phyloP scores from a whole-genome alignment of 306 rosid species.

The Glycine latifolia region DNA sequence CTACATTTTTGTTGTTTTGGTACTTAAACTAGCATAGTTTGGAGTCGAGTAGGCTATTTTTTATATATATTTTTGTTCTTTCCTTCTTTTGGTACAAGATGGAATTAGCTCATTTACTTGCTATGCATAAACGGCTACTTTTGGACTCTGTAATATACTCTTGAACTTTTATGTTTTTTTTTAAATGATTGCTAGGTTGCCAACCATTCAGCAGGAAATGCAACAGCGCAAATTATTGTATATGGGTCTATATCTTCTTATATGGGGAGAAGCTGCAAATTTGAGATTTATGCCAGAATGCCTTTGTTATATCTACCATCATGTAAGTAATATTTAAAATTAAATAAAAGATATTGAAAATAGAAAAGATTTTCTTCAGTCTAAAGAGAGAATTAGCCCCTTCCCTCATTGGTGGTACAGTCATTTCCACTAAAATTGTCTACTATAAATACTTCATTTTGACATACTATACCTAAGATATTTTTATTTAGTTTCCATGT shows the following conservation, averaged over 20 bases:
- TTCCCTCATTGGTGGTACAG: constrained; percentile 19
- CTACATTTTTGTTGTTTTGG: constrained; percentile 1
- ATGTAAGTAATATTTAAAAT: constrained; percentile 61
- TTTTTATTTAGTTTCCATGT: constrained; percentile 15
- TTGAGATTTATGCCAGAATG: constrained; percentile 99
- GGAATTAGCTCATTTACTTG: constrained; percentile 23
- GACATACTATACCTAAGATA: constrained; percentile 13
- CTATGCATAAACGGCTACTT: constrained; percentile 5
- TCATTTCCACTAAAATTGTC: constrained; percentile 17
- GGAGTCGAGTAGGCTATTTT: neutral
- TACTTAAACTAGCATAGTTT: neutral
- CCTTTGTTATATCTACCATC: constrained; percentile 97
- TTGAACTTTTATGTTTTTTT: constrained; percentile 34
- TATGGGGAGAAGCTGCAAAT: constrained; percentile 99
- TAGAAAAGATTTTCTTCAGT: constrained; percentile 5
- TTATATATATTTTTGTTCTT: neutral
- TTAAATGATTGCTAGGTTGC: constrained; percentile 71
- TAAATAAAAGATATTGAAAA: neutral
- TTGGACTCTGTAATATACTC: constrained; percentile 22
- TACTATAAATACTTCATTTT: neutral
- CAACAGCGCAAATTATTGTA: constrained; percentile 91
- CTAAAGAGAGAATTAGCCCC: neutral
- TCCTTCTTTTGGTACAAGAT: constrained; percentile 10
- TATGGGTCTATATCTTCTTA: constrained; percentile 97
- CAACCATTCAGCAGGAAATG: constrained; percentile 94